Base-by-base conservation (phyloP, 805 yeast species). In the Pichia exigua region DNA sequence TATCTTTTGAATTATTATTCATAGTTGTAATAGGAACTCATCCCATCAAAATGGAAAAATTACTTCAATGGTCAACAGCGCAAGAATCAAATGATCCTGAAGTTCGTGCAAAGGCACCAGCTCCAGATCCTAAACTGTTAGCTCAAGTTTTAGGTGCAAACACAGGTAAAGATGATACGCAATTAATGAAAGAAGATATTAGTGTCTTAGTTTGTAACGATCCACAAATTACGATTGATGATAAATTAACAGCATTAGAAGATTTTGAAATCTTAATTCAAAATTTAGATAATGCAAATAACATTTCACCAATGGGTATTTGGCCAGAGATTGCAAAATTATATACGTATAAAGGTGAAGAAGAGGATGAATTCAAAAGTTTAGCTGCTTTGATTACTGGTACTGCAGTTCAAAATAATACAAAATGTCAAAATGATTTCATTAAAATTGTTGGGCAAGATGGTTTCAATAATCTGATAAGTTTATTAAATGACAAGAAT, bases 221-320 rank as follows among this genome's bases (percentile, higher is more conserved):
- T 27, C 77, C 79, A 8, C 85, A 82, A 46, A 80, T 81, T 3
- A 77, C 77, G 9, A 59, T 78, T 22, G 92, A 85, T 42, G 75
- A 76, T 59, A 85, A 85, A 59, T 73, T 83, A 48, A 77, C 79
- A 10, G 96, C 97, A 0, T 77, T 90, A 54, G 97, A 92, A 57
- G 88, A 89, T 65, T 85, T 92, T 61, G 97, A 92, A 65, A 89
- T 91, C 92, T 73, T 92, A 48, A 84, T 94, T 46, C 98, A 92
- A 64, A 90, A 90, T 61, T 68, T 92, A 54, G 98, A 94, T 67
- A 94, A 94, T 66, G 98, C 98, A 24, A 91, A 92, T 68, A 89
- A 89, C 61, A 83, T 92, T 58, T 92, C 87, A 57, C 86, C 85
- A 60, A 64, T 91, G 73, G 79, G 81, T 57, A 75, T 90, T 56